Base-by-base conservation (phyloP, 2,329 filamentous ascomycete species). In the Didymella pinodella region DNA sequence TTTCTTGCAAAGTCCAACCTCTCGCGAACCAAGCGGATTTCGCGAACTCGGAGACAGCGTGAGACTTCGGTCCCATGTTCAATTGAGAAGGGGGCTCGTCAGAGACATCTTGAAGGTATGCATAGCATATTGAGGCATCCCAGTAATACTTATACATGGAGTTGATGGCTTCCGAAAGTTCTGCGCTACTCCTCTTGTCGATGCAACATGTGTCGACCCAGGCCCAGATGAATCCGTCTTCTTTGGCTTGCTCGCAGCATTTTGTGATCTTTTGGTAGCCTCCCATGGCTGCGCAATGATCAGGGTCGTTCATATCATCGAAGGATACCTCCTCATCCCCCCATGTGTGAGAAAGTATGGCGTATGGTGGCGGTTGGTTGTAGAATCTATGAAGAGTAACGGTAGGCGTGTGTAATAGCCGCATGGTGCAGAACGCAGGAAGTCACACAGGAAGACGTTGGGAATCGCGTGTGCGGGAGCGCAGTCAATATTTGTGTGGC, bases 121-220 rank as follows among this genome's bases (percentile, higher is more conserved):
- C 41, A 25, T 54, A 54, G 10, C 50, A 47, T 5, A 31, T 40
- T 1, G 31, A 31, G 0, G 50, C 50, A 4, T 22, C 4, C 50
- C 50, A 54, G 22, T 54, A 54, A 31, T 43, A 54, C 0, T 31
- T 2, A 18, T 50, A 50, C 36, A 54, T 54, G 4, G 51, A 48
- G 14, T 54, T 54, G n/a, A 48, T 54, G 0, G 51, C 51, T 22
- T 54, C 44, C 16, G 51, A 54, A 0, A 48, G 34, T 7, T 54
- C 51, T 8, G 51, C 51, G 5, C 43, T 47, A 18, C 51, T 54
- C 26, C 31, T n/a, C 22, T 48, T 54, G 32, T 54, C 51, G 4
- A 54, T 54, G 12, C 38, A 52, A 14, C 49, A 52, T 1, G 49
- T 52, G n/a, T 45, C 49, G 7, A 52, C 10, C 49, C 49, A 52